Conservation (phyloP, 2,329 filamentous ascomycete genomes). For the Beauveria brongniartii region DNA sequence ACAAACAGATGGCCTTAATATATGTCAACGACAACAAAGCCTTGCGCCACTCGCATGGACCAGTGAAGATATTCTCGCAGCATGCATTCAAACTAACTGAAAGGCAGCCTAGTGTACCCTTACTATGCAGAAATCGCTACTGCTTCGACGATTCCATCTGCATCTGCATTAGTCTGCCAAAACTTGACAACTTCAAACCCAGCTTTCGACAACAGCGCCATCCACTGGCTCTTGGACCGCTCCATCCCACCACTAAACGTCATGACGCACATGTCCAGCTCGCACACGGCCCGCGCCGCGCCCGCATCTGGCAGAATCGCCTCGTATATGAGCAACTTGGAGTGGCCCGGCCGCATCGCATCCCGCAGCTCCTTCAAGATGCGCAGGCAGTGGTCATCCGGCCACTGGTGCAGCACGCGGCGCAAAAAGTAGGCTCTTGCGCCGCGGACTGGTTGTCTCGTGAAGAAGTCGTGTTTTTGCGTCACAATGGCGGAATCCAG, state of each 20-base stretch:
- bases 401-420: slow-evolving; percentile 19
- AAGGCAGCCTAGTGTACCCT: background rate
- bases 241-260: slow-evolving; percentile 14
- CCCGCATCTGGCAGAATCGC: slow-evolving; percentile 16
- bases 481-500: slow-evolving; percentile 18
- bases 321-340: slow-evolving; percentile 24
- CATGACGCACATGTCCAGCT: slow-evolving; percentile 19
- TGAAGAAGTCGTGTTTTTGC: slow-evolving; percentile 28
- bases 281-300: slow-evolving; percentile 12
- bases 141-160: slow-evolving; percentile 1
- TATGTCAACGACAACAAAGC: background rate
- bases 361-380: slow-evolving; percentile 14
- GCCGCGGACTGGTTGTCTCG: slow-evolving; percentile 25
- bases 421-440: slow-evolving; percentile 20
- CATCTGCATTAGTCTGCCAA: background rate
- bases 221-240: slow-evolving; percentile 16
- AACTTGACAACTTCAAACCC: slow-evolving; percentile 12
- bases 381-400: slow-evolving; percentile 15
- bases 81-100: background rate
- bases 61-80: background rate
- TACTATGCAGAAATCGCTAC: background rate
- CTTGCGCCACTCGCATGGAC: background rate
- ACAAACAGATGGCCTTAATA: background rate
- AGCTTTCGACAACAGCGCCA: slow-evolving; percentile 13
- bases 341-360: slow-evolving; percentile 20